phyloP scores from a whole-genome alignment of 1,284 basidiomycete genomes.

The Sparassis latifolia region DNA sequence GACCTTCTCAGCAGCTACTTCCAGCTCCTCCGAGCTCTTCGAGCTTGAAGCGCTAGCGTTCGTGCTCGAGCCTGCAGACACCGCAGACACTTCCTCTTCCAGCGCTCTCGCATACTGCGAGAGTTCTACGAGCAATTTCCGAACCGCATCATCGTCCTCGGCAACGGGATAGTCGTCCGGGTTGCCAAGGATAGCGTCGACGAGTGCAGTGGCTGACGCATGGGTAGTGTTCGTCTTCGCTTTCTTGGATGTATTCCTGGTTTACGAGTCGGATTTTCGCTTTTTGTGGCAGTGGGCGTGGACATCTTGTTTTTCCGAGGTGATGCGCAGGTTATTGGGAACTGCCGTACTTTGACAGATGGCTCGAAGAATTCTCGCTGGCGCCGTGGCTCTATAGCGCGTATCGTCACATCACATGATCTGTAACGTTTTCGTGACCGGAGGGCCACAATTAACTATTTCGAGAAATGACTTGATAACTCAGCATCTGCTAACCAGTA shows the following conservation, averaged over 20 bases:
- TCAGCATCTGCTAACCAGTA: too few relatives aligned
- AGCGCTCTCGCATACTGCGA: conserved; percentile 40
- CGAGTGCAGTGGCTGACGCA: conserved; percentile 29
- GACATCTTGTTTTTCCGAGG: too few relatives aligned
- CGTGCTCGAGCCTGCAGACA: conserved; percentile 7
- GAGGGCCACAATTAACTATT: too few relatives aligned
- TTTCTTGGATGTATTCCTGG: conserved; percentile 24
- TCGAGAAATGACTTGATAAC: too few relatives aligned
- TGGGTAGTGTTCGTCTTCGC: conserved; percentile 19
- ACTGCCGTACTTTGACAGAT: too few relatives aligned
- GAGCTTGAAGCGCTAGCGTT: conserved; percentile 22
- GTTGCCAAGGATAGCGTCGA: conserved; percentile 32
- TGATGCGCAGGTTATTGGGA: too few relatives aligned
- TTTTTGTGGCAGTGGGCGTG: conserved; percentile 19
- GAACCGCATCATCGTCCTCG: conserved; percentile 27
- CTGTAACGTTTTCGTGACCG: too few relatives aligned
- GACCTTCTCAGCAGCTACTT: conserved; percentile 41
- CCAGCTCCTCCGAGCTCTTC: conserved; percentile 32
- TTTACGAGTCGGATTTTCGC: conserved; percentile 29
- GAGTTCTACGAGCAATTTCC: conserved; percentile 29
- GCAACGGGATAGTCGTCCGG: conserved; percentile 30
- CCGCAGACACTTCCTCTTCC: conserved; percentile 24
- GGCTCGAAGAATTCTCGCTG: too few relatives aligned
- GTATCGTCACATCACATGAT: too few relatives aligned
- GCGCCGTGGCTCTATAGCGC: too few relatives aligned